phyloP scores from a whole-genome alignment of 805 yeast species.

The Candida jianshihensis region DNA sequence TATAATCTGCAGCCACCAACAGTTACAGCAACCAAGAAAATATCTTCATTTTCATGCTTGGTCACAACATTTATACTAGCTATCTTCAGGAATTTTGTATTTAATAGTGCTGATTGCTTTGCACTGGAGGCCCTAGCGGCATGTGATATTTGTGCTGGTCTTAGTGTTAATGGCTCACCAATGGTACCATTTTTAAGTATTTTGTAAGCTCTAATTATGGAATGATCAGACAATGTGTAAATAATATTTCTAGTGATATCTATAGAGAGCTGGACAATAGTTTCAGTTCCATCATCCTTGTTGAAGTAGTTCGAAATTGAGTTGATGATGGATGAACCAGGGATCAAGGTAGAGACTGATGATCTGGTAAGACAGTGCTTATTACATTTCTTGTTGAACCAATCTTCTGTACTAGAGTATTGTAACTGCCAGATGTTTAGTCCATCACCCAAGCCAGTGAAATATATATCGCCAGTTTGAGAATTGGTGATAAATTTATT shows the following conservation, averaged over 20 bases:
- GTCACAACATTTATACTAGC: constrained; percentile 58
- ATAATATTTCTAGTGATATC: constrained; percentile 74
- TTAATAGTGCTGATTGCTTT: constrained; percentile 48
- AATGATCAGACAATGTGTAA: constrained; percentile 76
- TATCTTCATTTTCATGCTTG: constrained; percentile 55
- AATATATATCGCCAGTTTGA: constrained; percentile 71
- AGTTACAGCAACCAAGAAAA: constrained; percentile 74
- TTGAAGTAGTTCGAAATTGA: constrained; percentile 28
- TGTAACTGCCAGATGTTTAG: constrained; percentile 80
- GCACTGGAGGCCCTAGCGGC: constrained; percentile 37
- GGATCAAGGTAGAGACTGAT: constrained; percentile 44
- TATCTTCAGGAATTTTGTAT: constrained; percentile 49
- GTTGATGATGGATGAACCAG: constrained; percentile 31
- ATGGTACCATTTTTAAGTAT: constrained; percentile 38
- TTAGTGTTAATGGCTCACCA: constrained; percentile 31
- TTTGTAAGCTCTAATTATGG: constrained; percentile 75
- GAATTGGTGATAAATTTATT: constrained; percentile 53
- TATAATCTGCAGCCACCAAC: constrained; percentile 78
- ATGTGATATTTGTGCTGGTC: constrained; percentile 30
- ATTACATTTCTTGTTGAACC: constrained; percentile 79
- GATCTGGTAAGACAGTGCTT: constrained; percentile 78
- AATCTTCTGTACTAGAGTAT: constrained; percentile 76
- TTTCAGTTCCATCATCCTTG: constrained; percentile 32
- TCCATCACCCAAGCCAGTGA: constrained; percentile 76
- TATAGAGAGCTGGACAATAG: constrained; percentile 58